phyloP scores from a whole-genome alignment of 169 alveolate genomes.

The Theileria sp. region DNA sequence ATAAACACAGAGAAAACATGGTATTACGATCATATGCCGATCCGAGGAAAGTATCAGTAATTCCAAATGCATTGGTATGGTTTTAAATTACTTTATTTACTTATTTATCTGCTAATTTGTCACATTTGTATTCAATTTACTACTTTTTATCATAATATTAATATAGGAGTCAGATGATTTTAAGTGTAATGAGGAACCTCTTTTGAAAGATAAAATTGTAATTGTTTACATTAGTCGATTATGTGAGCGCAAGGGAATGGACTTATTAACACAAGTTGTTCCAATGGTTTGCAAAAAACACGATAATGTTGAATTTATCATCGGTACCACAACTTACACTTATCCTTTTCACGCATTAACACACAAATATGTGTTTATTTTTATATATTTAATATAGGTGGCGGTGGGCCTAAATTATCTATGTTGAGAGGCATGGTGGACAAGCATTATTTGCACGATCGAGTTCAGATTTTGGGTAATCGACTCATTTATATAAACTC shows the following conservation, averaged over 20 bases:
- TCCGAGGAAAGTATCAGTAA: conserved; percentile 89
- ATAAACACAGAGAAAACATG: conserved; percentile 93
- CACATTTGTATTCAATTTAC: no score
- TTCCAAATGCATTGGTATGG: conserved; percentile 84
- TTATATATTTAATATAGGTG: conserved; percentile 78
- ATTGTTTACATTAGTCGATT: conserved; percentile 94
- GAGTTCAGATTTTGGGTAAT: conserved; percentile 89
- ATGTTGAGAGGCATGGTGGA: conserved; percentile 92
- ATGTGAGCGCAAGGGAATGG: conserved; percentile 97
- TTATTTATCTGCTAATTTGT: not conserved
- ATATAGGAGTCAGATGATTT: conserved; percentile 72
- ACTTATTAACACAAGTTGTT: conserved; percentile 91
- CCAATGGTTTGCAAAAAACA: conserved; percentile 92
- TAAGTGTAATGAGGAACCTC: conserved; percentile 69
- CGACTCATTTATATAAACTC: conserved; percentile 20
- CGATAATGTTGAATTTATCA: conserved; percentile 85
- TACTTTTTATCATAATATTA: not conserved
- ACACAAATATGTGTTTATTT: conserved; percentile 28
- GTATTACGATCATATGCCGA: conserved; percentile 90
- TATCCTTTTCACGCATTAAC: not conserved
- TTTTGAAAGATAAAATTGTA: conserved; percentile 84
- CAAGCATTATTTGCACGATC: conserved; percentile 86
- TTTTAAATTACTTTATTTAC: not conserved
- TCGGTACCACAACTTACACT: conserved; percentile 58
- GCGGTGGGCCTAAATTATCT: conserved; percentile 96